Evolutionary conservation across 208 protist species (phyloP).

Genomic region (Tritrichomonas foetus): DNA sequence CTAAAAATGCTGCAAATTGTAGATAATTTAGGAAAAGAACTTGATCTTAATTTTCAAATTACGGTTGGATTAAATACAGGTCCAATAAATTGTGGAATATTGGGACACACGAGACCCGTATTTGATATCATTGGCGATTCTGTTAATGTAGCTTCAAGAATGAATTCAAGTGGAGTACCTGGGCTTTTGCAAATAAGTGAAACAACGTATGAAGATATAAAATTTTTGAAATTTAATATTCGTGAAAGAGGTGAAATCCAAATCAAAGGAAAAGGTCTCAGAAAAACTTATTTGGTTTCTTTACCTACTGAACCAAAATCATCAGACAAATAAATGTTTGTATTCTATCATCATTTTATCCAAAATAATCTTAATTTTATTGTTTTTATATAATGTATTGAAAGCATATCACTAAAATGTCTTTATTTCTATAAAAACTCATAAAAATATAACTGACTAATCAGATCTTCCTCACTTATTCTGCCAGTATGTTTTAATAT

Average conservation of each 20-base stretch:
- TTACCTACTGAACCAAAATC: too few species aligned
- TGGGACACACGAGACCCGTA: background rate
- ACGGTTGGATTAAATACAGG: background rate
- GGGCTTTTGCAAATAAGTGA: background rate
- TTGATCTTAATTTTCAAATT: background rate
- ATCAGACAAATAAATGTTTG: too few species aligned
- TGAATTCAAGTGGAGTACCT: background rate
- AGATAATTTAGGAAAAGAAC: background rate
- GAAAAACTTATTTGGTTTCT: background rate
- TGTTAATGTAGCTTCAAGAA: background rate
- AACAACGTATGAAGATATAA: background rate
- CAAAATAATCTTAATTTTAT: too few species aligned
- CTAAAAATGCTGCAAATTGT: background rate
- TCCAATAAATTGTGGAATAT: background rate
- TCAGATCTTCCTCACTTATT: too few species aligned
- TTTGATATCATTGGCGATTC: background rate
- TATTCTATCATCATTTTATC: too few species aligned
- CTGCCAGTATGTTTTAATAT: too few species aligned
- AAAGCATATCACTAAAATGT: too few species aligned
- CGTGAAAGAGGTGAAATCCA: background rate
- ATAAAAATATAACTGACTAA: too few species aligned
- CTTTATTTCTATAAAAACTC: too few species aligned
- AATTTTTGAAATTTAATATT: constrained; percentile 18
- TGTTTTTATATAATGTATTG: too few species aligned
- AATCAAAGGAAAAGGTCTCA: background rate